A percentile compares a stretch with the other conserved stretches of the same genome.
phyloP scores from a whole-genome alignment of 2,329 filamentous ascomycete species.

The Aspergillus amoenus region DNA sequence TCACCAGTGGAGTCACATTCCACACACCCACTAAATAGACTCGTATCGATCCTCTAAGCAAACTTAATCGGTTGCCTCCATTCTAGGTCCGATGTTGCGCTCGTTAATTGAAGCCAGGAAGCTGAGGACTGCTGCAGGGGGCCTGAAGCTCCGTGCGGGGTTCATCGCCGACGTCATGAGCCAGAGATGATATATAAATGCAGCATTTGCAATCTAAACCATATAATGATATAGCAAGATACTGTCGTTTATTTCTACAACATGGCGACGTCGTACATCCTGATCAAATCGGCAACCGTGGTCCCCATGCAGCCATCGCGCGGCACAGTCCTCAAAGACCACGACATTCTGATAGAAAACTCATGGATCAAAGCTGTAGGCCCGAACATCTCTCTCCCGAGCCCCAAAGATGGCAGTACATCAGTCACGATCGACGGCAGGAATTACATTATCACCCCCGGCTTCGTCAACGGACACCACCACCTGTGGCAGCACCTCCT shows the following conservation, averaged over 20 bases:
- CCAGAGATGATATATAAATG: background rate
- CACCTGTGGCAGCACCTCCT: constrained; percentile 11
- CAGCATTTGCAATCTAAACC: too few relatives aligned
- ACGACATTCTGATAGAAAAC: constrained; percentile 15
- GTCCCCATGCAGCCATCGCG: background rate
- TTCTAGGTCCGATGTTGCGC: background rate
- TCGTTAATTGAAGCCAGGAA: background rate
- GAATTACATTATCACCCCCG: constrained; percentile 4
- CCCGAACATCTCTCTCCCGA: background rate
- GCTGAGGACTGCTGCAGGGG: background rate
- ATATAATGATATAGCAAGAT: too few relatives aligned
- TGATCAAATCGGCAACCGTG: background rate
- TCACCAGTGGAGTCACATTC: too few relatives aligned
- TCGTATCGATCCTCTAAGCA: too few relatives aligned
- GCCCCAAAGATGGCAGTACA: background rate
- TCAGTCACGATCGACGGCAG: background rate
- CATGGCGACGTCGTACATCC: background rate
- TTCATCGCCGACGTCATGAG: background rate
- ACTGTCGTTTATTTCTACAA: background rate
- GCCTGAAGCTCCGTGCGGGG: background rate
- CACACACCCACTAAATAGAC: too few relatives aligned
- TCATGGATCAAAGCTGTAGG: constrained; percentile 3
- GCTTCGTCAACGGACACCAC: constrained; percentile 23
- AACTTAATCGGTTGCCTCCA: background rate
- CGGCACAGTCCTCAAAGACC: background rate